Base-by-base conservation (phyloP, 768 basidiomycete genomes). In the Psilocybe cubensis region DNA sequence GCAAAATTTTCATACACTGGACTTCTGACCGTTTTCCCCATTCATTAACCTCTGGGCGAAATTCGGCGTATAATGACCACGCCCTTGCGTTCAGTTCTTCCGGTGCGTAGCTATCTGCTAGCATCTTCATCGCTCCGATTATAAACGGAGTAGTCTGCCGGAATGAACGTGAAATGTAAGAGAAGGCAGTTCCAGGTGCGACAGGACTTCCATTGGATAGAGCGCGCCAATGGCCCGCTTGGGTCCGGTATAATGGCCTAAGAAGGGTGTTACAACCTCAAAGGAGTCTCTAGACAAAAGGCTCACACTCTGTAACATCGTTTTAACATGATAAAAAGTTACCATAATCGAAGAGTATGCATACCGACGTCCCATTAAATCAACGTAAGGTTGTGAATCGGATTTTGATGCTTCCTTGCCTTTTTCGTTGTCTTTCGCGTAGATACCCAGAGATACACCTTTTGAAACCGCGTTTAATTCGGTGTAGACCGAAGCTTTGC, bases 401-500 rank as follows among this genome's bases (percentile, higher is more conserved):
- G 74, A 77, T 51, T 74, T 73, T 7, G 70, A 71, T 3, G 83
- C 84, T 62, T 89, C 87, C 59, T 79, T 77, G 27, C 81, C 82
- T 58, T 76, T 77, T 56, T 81, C 79, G 49, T 80, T 81, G 24
- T 77, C 75, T 61, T 79, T 70, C 49, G 87, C 79, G 66, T 87
- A 88, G 53, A 95, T 81, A 2, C 96, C 94, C 23, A 97, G 77
- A 29, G 89, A 87, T 21, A 93, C 79, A 10, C 94, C 95, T 69
- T 94, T 96, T 25, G 88, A 78, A 35, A 91, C 75, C 0, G 93
- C 93, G 61, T 96, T 96, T 83, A 96, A 84, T 68, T 96, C 94
- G 9, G 95, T 96, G 70, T 94, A 97, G 18, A 89, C 93, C 46
- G 93, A 91, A 4, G 95, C 96, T 43, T 27, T 11, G 20, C 21